Evolutionary conservation across 2,329 filamentous ascomycete species (phyloP), one percentile per base, ranked within the genome.

Genomic region (Didymellaceae sp.): DNA sequence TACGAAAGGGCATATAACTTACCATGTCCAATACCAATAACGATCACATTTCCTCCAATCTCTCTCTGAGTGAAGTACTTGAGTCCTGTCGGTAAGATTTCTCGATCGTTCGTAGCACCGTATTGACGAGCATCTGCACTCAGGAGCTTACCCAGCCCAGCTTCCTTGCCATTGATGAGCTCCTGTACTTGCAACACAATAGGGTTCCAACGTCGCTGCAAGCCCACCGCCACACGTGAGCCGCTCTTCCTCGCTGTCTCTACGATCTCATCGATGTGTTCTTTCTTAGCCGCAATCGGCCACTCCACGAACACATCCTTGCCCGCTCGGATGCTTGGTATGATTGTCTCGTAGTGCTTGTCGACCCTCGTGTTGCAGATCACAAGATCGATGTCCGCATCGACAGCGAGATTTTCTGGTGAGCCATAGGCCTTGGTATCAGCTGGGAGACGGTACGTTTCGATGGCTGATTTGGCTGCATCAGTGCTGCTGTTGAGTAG

Each of bases 261-360:
- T 0, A 72, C 35, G 11, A 51, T 38, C 8, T 40, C 47, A 16
- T 45, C 37, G 5, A 51, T 66, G 35, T 75, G 64, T 2, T 59
- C 54, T 1, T 74, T 47, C 28, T 67, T 75, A 3, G 68, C 63
- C 0, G 68, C 76, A 1, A 78, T 63, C 3, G 76, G 78, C 77
- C 78, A 78, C 55, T 86, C 84, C 0, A 83, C 75, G 47, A 74
- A 86, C 0, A 82, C 74, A 0, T 70, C 61, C 63, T 85, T 85
- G 0, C 82, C 83, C 0, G 80, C 78, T 13, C 72, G 69, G 1
- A 85, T 56, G 13, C 77, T 79, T 0, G 82, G 79, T 6, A 74
- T 68, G 0, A 77, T 71, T 1, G 76, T 77, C 2, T 68, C 52
- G 38, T 77, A 73, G 53, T 86, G 83, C 1, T 74, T 75, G 50